Conservation (phyloP, 768 basidiomycete genomes). For the Paxillus involutus region DNA sequence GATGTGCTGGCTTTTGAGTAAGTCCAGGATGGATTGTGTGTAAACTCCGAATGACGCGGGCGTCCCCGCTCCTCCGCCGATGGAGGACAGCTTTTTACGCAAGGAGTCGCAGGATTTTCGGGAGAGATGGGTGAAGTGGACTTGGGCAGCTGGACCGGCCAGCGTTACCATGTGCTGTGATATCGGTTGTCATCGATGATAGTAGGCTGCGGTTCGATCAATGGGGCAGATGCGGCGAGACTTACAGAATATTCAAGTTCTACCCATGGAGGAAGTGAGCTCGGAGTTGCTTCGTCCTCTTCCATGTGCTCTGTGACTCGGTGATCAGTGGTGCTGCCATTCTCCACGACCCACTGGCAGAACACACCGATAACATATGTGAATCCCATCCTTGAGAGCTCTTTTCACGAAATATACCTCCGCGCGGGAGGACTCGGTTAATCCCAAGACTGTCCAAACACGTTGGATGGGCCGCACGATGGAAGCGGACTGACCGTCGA, state of each 20-base stretch:
- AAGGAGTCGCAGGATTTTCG: slow-evolving; percentile 62
- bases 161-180: slow-evolving; percentile 80
- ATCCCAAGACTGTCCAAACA: too few relatives aligned
- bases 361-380: slow-evolving; percentile 58
- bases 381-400: slow-evolving; percentile 37
- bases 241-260: slow-evolving; percentile 84
- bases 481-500: too few relatives aligned
- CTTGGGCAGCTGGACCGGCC: slow-evolving; percentile 59
- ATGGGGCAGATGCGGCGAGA: slow-evolving; percentile 1
- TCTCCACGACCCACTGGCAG: not conserved
- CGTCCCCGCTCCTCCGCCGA: not conserved
- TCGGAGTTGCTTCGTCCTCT: slow-evolving; percentile 77
- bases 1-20: slow-evolving; percentile 24
- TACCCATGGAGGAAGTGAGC: slow-evolving; percentile 85
- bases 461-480: too few relatives aligned
- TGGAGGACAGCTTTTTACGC: slow-evolving; percentile 15
- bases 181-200: not conserved
- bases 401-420: too few relatives aligned
- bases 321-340: not conserved
- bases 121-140: slow-evolving; percentile 89
- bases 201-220: not conserved
- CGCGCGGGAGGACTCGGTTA: too few relatives aligned
- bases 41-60: slow-evolving; percentile 27
- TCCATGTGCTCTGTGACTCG: slow-evolving; percentile 82
- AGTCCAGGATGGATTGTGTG: slow-evolving; percentile 14